Conservation (phyloP, 352 stramenopile genomes). For the Globisporangium paddicum region DNA sequence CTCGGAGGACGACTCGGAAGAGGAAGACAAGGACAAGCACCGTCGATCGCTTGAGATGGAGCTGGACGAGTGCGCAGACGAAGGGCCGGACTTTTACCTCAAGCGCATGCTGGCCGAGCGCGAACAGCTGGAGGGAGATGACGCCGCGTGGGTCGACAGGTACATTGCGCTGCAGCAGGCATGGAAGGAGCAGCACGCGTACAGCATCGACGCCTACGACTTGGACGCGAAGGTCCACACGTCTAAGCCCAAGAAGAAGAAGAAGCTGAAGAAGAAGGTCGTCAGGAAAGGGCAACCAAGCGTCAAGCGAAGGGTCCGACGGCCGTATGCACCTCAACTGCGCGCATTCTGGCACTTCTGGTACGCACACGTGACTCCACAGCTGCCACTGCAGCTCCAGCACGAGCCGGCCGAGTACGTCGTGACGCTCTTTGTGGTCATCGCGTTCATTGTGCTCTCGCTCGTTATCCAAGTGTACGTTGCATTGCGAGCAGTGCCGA, state of each 20-base stretch:
- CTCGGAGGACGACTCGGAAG: constrained; percentile 1
- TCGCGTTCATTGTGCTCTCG: constrained; percentile 8
- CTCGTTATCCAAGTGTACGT: constrained; percentile 8
- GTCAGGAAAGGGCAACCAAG: neutral
- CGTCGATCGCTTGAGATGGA: constrained; percentile 14
- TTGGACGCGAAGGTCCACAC: neutral
- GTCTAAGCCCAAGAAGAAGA: neutral
- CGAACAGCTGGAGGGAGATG: neutral
- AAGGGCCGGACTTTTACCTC: constrained; percentile 12
- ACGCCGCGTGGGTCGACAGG: constrained; percentile 12
- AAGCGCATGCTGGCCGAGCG: constrained; percentile 8
- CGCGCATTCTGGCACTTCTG: constrained; percentile 10
- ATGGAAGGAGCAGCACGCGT: constrained; percentile 7
- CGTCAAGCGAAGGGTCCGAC: neutral
- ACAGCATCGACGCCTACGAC: constrained; percentile 13
- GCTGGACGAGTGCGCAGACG: constrained; percentile 22
- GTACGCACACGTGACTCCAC: constrained; percentile 6
- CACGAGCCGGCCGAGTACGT: constrained; percentile 11
- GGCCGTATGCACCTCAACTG: neutral
- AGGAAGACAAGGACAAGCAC: constrained; percentile 18
- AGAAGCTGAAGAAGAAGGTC: neutral
- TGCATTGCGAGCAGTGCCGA: neutral
- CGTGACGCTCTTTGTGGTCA: neutral
- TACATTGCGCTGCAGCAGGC: constrained; percentile 10
- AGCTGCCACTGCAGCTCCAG: constrained; percentile 5